Conservation (phyloP, 805 yeast genomes). For the Ogataea methylovora region DNA sequence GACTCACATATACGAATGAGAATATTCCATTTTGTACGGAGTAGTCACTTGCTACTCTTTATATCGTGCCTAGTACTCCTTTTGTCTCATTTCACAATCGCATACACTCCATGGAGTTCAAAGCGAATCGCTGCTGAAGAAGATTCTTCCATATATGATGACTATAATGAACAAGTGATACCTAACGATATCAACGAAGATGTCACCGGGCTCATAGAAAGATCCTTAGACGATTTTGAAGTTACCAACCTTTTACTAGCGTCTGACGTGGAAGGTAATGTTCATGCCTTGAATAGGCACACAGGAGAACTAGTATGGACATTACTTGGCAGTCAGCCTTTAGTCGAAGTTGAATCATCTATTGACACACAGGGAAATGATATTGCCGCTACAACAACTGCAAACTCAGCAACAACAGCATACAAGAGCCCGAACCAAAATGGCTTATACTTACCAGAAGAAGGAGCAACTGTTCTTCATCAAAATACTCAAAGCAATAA, state of each 20-base stretch:
- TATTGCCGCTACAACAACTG: constrained; percentile 1
- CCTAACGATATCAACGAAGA: no score
- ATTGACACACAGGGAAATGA: no score
- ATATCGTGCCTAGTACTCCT: no score
- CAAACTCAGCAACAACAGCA: neutral
- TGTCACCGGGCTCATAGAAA: no score
- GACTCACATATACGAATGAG: no score
- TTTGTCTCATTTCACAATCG: no score
- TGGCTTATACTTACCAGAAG: neutral
- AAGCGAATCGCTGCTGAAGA: no score
- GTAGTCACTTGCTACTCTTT: no score
- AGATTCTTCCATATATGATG: no score
- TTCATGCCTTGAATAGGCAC: constrained; percentile 71
- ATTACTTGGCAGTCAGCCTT: constrained; percentile 54
- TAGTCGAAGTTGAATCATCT: constrained; percentile 33
- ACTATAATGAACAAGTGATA: no score
- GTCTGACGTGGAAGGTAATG: constrained; percentile 79
- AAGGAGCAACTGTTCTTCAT: neutral
- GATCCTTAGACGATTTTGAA: constrained; percentile 19
- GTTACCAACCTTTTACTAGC: constrained; percentile 54
- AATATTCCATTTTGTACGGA: no score
- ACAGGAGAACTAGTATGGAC: constrained; percentile 79
- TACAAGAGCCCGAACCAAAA: neutral
- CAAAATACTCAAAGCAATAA: neutral
- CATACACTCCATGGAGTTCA: no score